Conservation (phyloP, 495 filamentous ascomycete genomes). For the Daldinia decipiens region DNA sequence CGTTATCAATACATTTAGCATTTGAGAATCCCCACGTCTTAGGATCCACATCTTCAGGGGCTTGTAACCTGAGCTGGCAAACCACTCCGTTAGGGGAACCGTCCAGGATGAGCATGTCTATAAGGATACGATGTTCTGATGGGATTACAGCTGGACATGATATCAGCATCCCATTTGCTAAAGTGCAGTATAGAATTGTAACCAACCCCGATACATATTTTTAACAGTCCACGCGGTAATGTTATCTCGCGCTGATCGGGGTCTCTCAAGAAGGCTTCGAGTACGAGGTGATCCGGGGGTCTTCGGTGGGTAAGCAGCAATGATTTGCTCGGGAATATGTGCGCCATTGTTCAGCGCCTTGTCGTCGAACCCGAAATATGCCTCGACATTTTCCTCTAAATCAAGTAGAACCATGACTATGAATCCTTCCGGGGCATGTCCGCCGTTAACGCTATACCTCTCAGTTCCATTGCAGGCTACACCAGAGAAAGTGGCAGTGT, state of each 20-base stretch:
- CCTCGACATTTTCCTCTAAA: neutral
- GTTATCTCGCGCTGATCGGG: neutral
- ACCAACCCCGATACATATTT: constrained; percentile 10
- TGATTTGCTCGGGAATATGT: constrained; percentile 7
- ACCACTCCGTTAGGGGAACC: constrained; percentile 2
- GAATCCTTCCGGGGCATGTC: constrained; percentile 5
- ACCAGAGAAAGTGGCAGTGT: neutral
- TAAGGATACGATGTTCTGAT: neutral
- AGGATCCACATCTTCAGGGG: neutral
- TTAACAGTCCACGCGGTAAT: neutral
- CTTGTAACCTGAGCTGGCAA: constrained; percentile 2
- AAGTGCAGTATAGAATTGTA: neutral
- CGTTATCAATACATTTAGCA: constrained; percentile 5
- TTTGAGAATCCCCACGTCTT: constrained; percentile 16
- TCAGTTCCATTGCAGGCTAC: neutral
- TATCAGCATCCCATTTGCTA: neutral
- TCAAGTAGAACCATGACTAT: constrained; percentile 3
- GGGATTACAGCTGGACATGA: neutral
- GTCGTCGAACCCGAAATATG: constrained; percentile 11
- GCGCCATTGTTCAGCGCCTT: neutral
- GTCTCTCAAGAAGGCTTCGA: neutral
- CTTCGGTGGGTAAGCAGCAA: neutral
- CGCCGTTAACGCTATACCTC: constrained; percentile 5
- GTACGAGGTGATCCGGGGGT: neutral
- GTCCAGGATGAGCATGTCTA: constrained; percentile 11